Evolutionary conservation across 148 eudicot genomes (phyloP).

Genomic region (Fagopyrum homotropicum): DNA sequence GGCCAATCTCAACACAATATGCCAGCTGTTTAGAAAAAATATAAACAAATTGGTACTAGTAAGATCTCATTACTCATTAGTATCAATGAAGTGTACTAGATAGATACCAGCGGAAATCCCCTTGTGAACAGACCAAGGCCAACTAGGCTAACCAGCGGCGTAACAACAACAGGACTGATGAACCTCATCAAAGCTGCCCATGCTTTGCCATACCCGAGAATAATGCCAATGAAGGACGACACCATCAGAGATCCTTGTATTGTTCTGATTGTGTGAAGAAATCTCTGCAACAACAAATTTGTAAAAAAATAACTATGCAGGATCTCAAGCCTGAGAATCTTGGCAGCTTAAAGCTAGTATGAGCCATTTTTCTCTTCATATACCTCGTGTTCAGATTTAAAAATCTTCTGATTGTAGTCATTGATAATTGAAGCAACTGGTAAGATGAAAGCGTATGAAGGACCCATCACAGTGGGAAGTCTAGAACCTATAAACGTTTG

Average conservation of each 20-base stretch:
- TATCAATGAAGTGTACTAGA: not conserved
- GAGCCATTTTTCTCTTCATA: not conserved
- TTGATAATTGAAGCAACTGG: constrained; percentile 55
- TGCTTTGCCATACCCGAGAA: constrained; percentile 63
- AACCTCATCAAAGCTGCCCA: constrained; percentile 77
- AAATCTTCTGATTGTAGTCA: constrained; percentile 32
- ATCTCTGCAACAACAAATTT: constrained; percentile 44
- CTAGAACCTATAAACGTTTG: constrained; percentile 82
- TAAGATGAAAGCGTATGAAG: constrained; percentile 65
- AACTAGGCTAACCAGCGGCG: constrained; percentile 69
- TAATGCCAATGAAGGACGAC: constrained; percentile 73
- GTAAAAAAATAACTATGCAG: not conserved
- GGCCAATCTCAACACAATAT: constrained; percentile 80
- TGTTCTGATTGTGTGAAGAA: constrained; percentile 76
- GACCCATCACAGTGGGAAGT: constrained; percentile 95
- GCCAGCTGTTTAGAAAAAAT: constrained; percentile 42
- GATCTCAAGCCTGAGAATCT: not conserved
- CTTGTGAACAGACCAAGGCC: constrained; percentile 81
- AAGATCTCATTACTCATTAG: not conserved
- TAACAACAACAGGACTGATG: constrained; percentile 68
- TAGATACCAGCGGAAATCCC: constrained; percentile 80
- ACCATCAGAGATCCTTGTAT: constrained; percentile 87
- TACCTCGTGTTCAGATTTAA: constrained; percentile 65
- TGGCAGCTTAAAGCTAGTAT: not conserved
- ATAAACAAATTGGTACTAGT: not conserved